Conservation (phyloP, 2,329 filamentous ascomycete species). For the Trichoderma koningii region DNA sequence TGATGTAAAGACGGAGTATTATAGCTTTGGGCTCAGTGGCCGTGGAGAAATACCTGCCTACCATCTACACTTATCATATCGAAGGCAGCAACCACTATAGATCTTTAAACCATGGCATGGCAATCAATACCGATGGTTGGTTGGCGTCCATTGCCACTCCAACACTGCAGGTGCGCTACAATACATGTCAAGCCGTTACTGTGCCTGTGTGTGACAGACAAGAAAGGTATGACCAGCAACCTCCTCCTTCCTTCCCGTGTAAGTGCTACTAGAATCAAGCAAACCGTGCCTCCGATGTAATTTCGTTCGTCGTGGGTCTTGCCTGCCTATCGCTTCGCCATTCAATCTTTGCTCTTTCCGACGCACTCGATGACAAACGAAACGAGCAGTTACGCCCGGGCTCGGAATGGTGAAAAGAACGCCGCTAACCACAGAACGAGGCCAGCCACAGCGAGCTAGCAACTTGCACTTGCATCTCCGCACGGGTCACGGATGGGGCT, state of each 20-base stretch:
- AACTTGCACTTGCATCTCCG: constrained; percentile 6
- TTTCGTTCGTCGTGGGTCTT: not conserved
- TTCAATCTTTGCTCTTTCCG: not conserved
- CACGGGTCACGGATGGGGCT: constrained; percentile 9
- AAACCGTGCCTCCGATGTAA: not conserved
- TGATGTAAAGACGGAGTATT: not conserved
- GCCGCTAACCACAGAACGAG: constrained; percentile 6
- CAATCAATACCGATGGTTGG: too few species aligned
- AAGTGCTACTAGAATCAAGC: not conserved
- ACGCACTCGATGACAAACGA: not conserved
- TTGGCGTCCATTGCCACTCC: not conserved
- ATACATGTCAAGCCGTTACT: not conserved
- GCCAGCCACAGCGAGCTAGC: constrained; percentile 6
- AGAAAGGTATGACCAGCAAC: not conserved
- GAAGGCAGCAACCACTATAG: not conserved
- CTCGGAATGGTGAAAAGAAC: constrained; percentile 19
- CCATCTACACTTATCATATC: not conserved
- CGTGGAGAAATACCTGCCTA: too few species aligned
- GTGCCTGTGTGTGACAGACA: not conserved
- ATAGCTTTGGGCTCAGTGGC: too few species aligned
- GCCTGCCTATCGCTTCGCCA: not conserved
- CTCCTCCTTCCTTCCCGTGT: not conserved
- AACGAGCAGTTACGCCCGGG: constrained; percentile 9
- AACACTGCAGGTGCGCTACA: not conserved
- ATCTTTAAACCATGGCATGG: too few species aligned